Percentiles rank a stretch among this genome's conserved stretches.
phyloP scores from a whole-genome alignment of 2,329 filamentous ascomycete genomes.

The Alternaria sp. region DNA sequence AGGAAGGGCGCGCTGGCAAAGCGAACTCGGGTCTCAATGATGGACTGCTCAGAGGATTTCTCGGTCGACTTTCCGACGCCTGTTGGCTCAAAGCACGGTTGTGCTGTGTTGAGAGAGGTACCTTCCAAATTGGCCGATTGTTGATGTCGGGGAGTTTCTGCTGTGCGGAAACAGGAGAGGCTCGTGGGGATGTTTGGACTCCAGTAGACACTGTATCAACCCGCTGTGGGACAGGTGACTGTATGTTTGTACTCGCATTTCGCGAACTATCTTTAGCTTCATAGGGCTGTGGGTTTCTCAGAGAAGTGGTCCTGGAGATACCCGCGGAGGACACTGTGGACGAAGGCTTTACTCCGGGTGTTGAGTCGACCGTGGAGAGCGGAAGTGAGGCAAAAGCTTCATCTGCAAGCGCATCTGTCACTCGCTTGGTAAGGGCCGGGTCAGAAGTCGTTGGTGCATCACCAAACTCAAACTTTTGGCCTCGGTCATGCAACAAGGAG shows the following conservation, averaged over 20 bases:
- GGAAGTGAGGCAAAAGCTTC: conserved; percentile 74
- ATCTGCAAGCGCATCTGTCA: conserved; percentile 81
- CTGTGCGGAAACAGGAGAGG: conserved; percentile 42
- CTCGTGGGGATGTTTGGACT: conserved; percentile 76
- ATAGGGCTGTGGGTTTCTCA: conserved; percentile 41
- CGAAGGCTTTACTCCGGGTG: conserved; percentile 41
- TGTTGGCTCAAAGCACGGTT: conserved; percentile 60
- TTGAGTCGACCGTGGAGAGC: conserved; percentile 35
- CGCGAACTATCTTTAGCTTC: conserved; percentile 37
- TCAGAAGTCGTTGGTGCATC: conserved; percentile 53
- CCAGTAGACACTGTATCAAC: conserved; percentile 72
- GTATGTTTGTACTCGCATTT: conserved; percentile 46
- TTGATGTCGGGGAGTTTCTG: conserved; percentile 52
- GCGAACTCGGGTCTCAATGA: conserved; percentile 51
- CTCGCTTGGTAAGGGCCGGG: conserved; percentile 66
- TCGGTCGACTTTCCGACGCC: conserved; percentile 49
- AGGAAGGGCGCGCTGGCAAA: conserved; percentile 51
- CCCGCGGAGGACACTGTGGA: conserved; percentile 44
- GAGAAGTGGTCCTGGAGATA: conserved; percentile 44
- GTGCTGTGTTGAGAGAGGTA: conserved; percentile 57
- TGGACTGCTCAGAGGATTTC: conserved; percentile 39
- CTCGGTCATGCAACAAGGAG: conserved; percentile 83
- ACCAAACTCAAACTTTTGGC: conserved; percentile 82
- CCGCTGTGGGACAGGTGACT: conserved; percentile 58
- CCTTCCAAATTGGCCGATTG: conserved; percentile 62